Evolutionary conservation across 1,139 yeast species (phyloP).

Genomic region (Sugiyamaella neomexicana): DNA sequence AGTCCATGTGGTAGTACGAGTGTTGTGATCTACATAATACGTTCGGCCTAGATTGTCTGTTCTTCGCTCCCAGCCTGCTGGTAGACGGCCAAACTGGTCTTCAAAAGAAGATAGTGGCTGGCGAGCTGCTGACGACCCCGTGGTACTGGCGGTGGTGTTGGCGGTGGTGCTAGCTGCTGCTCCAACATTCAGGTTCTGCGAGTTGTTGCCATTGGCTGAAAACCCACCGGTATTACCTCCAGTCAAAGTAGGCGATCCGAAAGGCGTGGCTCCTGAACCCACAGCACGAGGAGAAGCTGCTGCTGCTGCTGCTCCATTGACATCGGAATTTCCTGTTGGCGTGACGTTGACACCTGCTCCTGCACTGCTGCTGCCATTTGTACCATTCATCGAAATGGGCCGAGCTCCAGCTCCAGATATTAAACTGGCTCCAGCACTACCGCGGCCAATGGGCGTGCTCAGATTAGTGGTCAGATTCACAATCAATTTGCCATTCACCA

Average conservation of each 20-base stretch:
- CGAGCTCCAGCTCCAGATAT: constrained; percentile 22
- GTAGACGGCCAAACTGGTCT: constrained; percentile 93
- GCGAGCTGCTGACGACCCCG: constrained; percentile 20
- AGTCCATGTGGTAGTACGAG: constrained; percentile 97
- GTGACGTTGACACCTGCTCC: too few relatives aligned
- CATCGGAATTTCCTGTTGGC: background rate
- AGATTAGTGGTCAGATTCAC: constrained; percentile 49
- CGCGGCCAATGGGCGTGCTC: constrained; percentile 57
- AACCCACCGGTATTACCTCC: constrained; percentile 31
- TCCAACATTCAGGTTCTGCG: background rate
- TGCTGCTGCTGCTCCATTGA: too few relatives aligned
- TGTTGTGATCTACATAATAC: constrained; percentile 95
- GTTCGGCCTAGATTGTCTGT: constrained; percentile 97
- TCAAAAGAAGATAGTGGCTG: constrained; percentile 66
- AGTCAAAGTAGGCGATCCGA: constrained; percentile 25
- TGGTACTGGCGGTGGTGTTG: background rate
- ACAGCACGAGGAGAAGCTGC: background rate
- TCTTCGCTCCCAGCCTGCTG: constrained; percentile 99
- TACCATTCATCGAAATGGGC: constrained; percentile 25
- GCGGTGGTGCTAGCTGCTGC: background rate
- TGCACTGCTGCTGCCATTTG: constrained; percentile 27
- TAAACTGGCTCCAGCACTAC: constrained; percentile 11
- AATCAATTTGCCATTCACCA: constrained; percentile 89
- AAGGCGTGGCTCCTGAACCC: constrained; percentile 13
- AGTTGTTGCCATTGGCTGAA: background rate